These are phyloP conservation scores for Aspergillus sparsus DNA, from an alignment of 495 filamentous ascomycete genomes.

Conservation along the genomic window DNA sequence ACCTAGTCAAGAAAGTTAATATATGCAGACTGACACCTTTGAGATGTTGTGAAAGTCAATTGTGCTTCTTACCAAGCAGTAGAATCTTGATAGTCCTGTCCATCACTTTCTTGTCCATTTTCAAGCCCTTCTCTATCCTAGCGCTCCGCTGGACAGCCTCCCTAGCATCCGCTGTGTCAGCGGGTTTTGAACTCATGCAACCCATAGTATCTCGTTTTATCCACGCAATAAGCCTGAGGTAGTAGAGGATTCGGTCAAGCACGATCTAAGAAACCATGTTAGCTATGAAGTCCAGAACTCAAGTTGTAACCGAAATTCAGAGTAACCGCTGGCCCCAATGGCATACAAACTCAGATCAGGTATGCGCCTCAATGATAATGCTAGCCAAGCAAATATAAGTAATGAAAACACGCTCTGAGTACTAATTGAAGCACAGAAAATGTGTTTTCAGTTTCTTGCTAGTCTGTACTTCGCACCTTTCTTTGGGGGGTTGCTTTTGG, in stretches of 20 bases:
- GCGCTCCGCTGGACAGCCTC: conserved; percentile 45
- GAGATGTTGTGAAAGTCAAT: neutral
- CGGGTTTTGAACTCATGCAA: conserved; percentile 45
- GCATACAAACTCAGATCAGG: conserved; percentile 33
- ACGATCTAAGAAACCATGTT: neutral
- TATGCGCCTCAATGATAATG: conserved; percentile 21
- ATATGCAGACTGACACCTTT: neutral
- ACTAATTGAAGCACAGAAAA: too few relatives aligned
- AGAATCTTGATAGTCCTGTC: conserved; percentile 80
- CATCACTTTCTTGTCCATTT: conserved; percentile 79
- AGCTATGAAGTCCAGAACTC: neutral
- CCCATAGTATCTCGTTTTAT: conserved; percentile 38
- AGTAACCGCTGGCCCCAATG: conserved; percentile 2
- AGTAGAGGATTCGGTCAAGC: neutral
- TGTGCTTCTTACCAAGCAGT: conserved; percentile 64
- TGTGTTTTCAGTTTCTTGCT: too few relatives aligned
- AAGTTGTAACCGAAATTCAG: neutral
- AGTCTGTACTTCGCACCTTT: too few relatives aligned
- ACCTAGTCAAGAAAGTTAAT: conserved; percentile 53
- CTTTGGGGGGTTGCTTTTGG: too few relatives aligned
- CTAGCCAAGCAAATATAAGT: too few relatives aligned
- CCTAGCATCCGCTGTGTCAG: conserved; percentile 39
- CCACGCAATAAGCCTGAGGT: neutral
- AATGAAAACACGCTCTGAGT: too few relatives aligned
- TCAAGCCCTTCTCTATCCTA: conserved; percentile 76